Percentiles rank a stretch among this genome's conserved stretches.
These are phyloP conservation scores for Apiotrichum brassicae DNA, from an alignment of 1,284 basidiomycete species.

Conservation along the genomic window DNA sequence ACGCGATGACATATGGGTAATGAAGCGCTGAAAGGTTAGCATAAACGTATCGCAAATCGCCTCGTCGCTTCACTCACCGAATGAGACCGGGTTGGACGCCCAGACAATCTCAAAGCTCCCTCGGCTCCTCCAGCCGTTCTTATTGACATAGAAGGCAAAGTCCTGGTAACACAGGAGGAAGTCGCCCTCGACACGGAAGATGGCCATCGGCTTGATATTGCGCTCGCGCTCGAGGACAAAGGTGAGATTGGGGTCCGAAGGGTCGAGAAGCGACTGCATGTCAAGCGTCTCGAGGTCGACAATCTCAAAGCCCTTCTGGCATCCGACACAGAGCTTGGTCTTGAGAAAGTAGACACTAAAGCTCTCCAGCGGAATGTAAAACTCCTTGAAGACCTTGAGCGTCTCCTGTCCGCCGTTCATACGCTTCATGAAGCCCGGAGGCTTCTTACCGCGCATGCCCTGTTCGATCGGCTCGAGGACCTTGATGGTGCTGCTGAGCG, in stretches of 20 bases:
- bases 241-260: slow-evolving; percentile 81
- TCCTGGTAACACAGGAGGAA: slow-evolving; percentile 98
- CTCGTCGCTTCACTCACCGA: slow-evolving; percentile 58
- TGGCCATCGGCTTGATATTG: slow-evolving; percentile 87
- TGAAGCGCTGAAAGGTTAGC: slow-evolving; percentile 70
- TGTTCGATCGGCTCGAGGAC: slow-evolving; percentile 94
- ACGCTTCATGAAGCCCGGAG: slow-evolving; percentile 81
- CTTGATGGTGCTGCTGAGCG: slow-evolving; percentile 95
- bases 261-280: slow-evolving; percentile 92
- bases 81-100: slow-evolving; percentile 90
- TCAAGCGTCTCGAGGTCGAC: slow-evolving; percentile 96
- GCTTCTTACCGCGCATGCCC: slow-evolving; percentile 75
- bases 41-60: neutral
- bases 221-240: slow-evolving; percentile 88
- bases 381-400: slow-evolving; percentile 92
- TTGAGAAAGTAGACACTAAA: slow-evolving; percentile 96
- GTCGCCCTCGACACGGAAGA: slow-evolving; percentile 94
- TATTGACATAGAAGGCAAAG: slow-evolving; percentile 98
- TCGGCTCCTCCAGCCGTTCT: slow-evolving; percentile 85
- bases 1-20: slow-evolving; percentile 94
- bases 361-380: slow-evolving; percentile 97
- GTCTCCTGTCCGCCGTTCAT: slow-evolving; percentile 87
- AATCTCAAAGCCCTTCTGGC: slow-evolving; percentile 98
- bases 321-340: slow-evolving; percentile 95
- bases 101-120: slow-evolving; percentile 92